Base-by-base conservation (phyloP, 257 asterid genomes). In the Misopates orontium region DNA sequence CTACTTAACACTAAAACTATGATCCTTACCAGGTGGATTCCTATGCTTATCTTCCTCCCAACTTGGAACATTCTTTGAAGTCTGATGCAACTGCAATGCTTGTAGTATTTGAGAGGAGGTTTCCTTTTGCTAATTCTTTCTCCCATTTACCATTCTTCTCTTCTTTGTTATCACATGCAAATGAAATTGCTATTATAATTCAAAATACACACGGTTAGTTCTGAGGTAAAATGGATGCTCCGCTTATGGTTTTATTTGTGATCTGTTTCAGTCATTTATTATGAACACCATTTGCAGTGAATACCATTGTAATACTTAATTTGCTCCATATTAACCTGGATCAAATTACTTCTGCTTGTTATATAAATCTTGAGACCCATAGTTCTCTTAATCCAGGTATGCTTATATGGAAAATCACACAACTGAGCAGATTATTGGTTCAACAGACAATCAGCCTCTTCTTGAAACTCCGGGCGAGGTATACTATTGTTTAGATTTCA, bases 381-480 rank as follows among this genome's bases (percentile, higher is more conserved):
- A 60, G 70, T 67, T 77, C 28, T 56, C 17, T 52, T 66, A 58
- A 25, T 62, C 75, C 81, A 90, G 99, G 78, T 73, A 93, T 67
- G 80, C 82, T 48, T 77, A 79, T 75, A 66, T 88, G 66, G 91
- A 84, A 81, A 79, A 72, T 75, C 80, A 82, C 64, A 49, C 19
- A 4, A 44, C 84, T 5, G 83, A 78, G 72, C 78, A 63, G 73
- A 85, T 90, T 70, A 79, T 90, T 70, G 81, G 92, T 57, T 85
- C 93, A 53, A 85, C 97, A 42, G 84, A 81, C 49, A 72, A 82
- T 71, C 99, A 86, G 63, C 87, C 91, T 52, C 89, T 90, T 77
- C 82, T 94, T 32, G 97, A 94, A 79, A 90, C 96, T 71, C 91
- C 95, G 1, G 97, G 99, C 51, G 99, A 94, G 96, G 96, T 90